A percentile compares a stretch with the other conserved stretches of the same genome.
Conservation (phyloP, 2,329 filamentous ascomycete genomes). For the Exophiala xenobiotica region DNA sequence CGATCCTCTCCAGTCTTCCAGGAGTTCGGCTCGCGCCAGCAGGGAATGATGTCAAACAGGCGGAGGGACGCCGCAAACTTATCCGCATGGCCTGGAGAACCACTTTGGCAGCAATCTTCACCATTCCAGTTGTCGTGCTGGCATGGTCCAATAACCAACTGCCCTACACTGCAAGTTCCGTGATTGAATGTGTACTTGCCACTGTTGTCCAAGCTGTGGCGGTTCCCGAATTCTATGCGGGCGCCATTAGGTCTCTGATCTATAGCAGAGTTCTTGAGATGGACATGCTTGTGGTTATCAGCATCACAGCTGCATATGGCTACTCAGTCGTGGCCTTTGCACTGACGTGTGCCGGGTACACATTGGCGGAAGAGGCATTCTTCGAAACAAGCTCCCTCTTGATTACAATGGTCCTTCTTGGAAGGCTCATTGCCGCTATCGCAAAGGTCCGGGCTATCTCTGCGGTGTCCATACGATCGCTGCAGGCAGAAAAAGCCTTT, state of each 20-base stretch:
- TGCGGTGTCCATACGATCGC: conserved; percentile 50
- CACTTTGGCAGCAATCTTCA: background rate
- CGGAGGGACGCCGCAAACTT: background rate
- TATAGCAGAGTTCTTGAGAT: conserved; percentile 53
- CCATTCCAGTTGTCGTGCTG: background rate
- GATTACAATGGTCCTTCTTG: conserved; percentile 54
- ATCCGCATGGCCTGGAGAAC: background rate
- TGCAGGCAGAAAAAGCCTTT: conserved; percentile 59
- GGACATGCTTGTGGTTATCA: conserved; percentile 55
- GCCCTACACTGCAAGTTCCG: background rate
- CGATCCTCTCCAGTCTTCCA: too few relatives aligned
- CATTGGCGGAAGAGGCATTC: conserved; percentile 45
- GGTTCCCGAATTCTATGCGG: conserved; percentile 64
- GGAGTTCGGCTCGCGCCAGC: too few relatives aligned
- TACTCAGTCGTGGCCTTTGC: conserved; percentile 50
- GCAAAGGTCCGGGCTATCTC: conserved; percentile 49
- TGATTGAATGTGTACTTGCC: background rate
- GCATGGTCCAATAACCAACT: background rate
- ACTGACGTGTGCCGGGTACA: conserved; percentile 35
- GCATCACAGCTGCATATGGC: conserved; percentile 51
- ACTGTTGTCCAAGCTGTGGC: conserved; percentile 37
- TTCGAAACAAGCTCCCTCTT: conserved; percentile 57
- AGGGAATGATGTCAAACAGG: too few relatives aligned
- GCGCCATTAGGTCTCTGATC: conserved; percentile 50
- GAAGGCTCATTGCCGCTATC: conserved; percentile 49